Conservation (phyloP, 2,329 filamentous ascomycete genomes). For the Paracorniculantispora psalliotae region DNA sequence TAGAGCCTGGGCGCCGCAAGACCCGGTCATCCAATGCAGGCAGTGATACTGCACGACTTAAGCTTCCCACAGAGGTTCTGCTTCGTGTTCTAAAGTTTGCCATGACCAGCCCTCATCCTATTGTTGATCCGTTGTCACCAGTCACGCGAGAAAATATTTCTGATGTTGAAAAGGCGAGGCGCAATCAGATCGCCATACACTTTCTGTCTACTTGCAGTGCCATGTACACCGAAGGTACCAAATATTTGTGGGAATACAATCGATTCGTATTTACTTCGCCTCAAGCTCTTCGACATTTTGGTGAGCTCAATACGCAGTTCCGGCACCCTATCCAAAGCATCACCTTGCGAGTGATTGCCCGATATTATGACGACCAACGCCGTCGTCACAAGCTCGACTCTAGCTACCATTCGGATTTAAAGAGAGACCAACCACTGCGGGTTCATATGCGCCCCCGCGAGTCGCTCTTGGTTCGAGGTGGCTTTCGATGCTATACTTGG, state of each 20-base stretch:
- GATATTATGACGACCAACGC: constrained; percentile 49
- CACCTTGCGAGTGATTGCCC: constrained; percentile 49
- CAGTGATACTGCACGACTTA: constrained; percentile 30
- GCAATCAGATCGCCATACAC: constrained; percentile 47
- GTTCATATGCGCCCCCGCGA: constrained; percentile 41
- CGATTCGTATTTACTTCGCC: constrained; percentile 51
- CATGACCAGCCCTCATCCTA: constrained; percentile 43
- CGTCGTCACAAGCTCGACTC: constrained; percentile 37
- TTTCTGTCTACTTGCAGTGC: constrained; percentile 48
- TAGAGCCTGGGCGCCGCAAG: constrained; percentile 29
- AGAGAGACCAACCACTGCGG: constrained; percentile 36
- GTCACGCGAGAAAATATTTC: constrained; percentile 40
- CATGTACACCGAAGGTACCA: constrained; percentile 44
- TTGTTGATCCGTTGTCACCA: constrained; percentile 50
- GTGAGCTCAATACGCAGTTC: constrained; percentile 37
- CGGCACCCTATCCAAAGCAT: constrained; percentile 41
- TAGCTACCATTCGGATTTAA: constrained; percentile 39
- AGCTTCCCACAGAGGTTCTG: constrained; percentile 49
- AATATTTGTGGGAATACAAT: constrained; percentile 48
- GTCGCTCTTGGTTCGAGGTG: constrained; percentile 41
- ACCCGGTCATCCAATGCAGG: constrained; percentile 27
- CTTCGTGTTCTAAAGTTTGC: constrained; percentile 48
- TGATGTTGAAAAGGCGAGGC: constrained; percentile 36
- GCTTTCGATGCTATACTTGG: constrained; percentile 52
- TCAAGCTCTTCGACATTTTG: constrained; percentile 44